Base-by-base conservation (phyloP, 139 green algal genomes). In the Dunaliella sp. region DNA sequence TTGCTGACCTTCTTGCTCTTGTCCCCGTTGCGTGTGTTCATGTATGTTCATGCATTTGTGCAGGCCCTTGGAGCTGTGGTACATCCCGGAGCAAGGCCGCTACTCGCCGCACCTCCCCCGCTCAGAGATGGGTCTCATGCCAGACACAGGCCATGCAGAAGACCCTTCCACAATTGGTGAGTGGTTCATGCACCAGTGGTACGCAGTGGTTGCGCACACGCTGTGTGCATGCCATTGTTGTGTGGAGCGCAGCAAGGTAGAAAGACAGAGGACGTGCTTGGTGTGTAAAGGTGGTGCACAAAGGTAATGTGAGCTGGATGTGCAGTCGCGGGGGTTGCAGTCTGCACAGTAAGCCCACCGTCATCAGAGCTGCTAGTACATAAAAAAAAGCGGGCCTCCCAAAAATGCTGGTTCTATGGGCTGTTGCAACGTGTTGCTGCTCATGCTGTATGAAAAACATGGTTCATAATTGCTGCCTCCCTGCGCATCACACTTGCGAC, bases 81-180 rank as follows among this genome's bases (percentile, higher is more conserved):
- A 32, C 12, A 81, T 16, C 32, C 75, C 7, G 16, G 16, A 21
- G 12, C 31, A 21, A 32, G 32, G 78, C 30, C 78, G 78, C 78
- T 48, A 48, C 78, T 26, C 24, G 7, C 12, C 32, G 22, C 36
- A 32, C 2, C 78, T 59, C 26, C 78, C 78, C 48, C 78, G 35
- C 35, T 83, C 35, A 25, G 35, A 36, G 78, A n/a, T n/a, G 21
- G 86, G 91, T 81, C 86, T 91, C 77, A 82, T 83, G 73, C 90
- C 84, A 34, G 90, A 93, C 80, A 86, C 90, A 21, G 90, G 88
- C 25, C 72, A 81, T 30, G 32, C 38, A 0, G 65, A 87, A 72
- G 90, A 92, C 84, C 72, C 90, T 1, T 83, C 77, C 7, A 34
- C 81, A 26, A 87, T 90, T 33, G 90, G 86, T 87, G 28, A 31